phyloP scores from a whole-genome alignment of 2,329 filamentous ascomycete genomes.

The Trichocomaceae sp. region DNA sequence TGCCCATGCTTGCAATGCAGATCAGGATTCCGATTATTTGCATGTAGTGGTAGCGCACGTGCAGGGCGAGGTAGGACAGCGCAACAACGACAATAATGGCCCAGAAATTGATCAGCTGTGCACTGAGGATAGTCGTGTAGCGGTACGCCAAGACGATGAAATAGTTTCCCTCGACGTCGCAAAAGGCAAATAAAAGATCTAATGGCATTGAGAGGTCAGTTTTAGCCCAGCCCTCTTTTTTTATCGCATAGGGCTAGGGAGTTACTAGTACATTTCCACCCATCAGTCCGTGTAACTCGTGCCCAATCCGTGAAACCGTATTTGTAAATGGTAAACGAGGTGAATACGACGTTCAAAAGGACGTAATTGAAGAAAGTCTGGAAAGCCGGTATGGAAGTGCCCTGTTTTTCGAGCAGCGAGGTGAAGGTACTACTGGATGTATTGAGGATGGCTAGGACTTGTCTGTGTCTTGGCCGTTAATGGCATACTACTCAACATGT shows the following conservation, averaged over 20 bases:
- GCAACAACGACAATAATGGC: slow-evolving; percentile 87
- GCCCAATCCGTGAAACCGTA: slow-evolving; percentile 69
- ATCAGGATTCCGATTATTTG: slow-evolving; percentile 83
- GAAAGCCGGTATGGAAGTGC: slow-evolving; percentile 84
- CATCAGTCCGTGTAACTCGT: slow-evolving; percentile 59
- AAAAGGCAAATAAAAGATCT: slow-evolving; percentile 80
- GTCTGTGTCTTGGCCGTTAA: slow-evolving; percentile 39
- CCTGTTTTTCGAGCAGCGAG: slow-evolving; percentile 59
- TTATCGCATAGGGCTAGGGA: not conserved
- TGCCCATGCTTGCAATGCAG: slow-evolving; percentile 83
- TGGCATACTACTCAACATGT: not conserved
- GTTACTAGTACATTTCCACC: slow-evolving; percentile 67
- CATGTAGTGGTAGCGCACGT: slow-evolving; percentile 80
- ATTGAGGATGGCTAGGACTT: slow-evolving; percentile 81
- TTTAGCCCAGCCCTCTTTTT: not conserved
- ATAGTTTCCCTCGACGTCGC: slow-evolving; percentile 96
- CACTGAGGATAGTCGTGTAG: slow-evolving; percentile 84
- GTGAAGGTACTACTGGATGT: slow-evolving; percentile 90
- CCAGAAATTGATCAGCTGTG: slow-evolving; percentile 98
- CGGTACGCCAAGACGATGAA: slow-evolving; percentile 93
- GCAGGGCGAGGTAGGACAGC: slow-evolving; percentile 73
- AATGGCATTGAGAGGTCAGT: slow-evolving; percentile 1
- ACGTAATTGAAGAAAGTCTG: slow-evolving; percentile 95
- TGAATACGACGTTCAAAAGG: slow-evolving; percentile 74
- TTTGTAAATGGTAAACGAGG: slow-evolving; percentile 67